phyloP scores from a whole-genome alignment of 1,284 basidiomycete species.

The Mycena citricolor region DNA sequence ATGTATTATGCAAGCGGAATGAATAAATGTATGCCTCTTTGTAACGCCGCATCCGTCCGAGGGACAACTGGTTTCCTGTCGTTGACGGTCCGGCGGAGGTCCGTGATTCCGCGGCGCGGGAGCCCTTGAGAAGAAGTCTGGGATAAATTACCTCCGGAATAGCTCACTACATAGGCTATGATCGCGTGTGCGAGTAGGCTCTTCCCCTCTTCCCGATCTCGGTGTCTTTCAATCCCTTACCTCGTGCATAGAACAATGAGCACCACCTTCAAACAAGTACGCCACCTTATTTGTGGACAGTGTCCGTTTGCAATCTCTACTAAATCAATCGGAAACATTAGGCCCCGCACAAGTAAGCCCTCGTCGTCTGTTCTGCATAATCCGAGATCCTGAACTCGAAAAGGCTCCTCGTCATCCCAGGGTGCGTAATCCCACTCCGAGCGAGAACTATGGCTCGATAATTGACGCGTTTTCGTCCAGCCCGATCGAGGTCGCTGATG shows the following conservation, averaged over 20 bases:
- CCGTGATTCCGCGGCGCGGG: too few species aligned
- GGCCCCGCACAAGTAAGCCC: conserved; percentile 66
- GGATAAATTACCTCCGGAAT: too few species aligned
- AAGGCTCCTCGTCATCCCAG: conserved; percentile 70
- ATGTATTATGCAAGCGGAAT: too few species aligned
- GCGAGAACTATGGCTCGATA: conserved; percentile 8
- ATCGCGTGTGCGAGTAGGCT: conserved; percentile 5
- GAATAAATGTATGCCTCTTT: too few species aligned
- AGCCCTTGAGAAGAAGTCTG: too few species aligned
- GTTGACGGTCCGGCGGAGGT: too few species aligned
- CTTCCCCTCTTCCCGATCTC: not conserved
- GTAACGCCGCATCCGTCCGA: too few species aligned
- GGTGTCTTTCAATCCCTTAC: not conserved
- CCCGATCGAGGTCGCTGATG: conserved; percentile 80
- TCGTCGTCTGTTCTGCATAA: conserved; percentile 15
- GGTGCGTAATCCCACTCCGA: too few species aligned
- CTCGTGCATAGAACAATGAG: conserved; percentile 25
- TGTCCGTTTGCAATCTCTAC: conserved; percentile 2
- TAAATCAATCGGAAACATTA: conserved; percentile 32
- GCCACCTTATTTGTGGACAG: conserved; percentile 7
- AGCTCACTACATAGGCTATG: too few species aligned
- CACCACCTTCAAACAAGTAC: conserved; percentile 36
- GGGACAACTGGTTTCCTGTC: too few species aligned
- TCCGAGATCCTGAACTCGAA: too few species aligned
- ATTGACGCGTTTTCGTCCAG: conserved; percentile 48